A percentile compares a stretch with the other conserved stretches of the same genome.
phyloP scores from a whole-genome alignment of 139 green algal genomes.

The Ettlia oleoabundans region DNA sequence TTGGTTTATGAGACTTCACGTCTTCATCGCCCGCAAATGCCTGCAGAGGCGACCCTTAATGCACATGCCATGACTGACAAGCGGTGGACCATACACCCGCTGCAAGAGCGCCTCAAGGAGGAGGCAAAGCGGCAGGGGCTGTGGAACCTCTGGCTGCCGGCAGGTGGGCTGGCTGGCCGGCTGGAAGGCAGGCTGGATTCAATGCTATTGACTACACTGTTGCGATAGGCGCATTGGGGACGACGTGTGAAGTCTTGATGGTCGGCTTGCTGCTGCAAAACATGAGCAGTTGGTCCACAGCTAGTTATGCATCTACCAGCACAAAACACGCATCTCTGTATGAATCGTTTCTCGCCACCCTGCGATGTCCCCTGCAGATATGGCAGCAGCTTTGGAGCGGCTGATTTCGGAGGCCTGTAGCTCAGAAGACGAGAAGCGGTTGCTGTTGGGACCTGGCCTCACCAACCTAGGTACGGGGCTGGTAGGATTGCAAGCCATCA shows the following conservation, averaged over 20 bases:
- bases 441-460: slow-evolving; percentile 81
- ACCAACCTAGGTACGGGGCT: slow-evolving; percentile 69
- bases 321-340: no score
- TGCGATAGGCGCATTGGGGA: no score
- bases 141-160: slow-evolving; percentile 98
- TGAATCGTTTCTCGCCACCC: no score
- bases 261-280: no score
- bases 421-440: not conserved
- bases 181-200: no score
- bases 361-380: no score
- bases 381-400: slow-evolving; percentile 42
- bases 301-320: no score
- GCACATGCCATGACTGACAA: slow-evolving; percentile 55
- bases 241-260: no score
- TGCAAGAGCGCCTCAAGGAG: slow-evolving; percentile 87
- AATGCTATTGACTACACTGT: no score
- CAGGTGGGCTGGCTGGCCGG: no score
- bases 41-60: slow-evolving; percentile 50
- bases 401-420: slow-evolving; percentile 17
- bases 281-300: no score
- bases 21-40: not conserved
- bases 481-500: no score
- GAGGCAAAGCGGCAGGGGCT: slow-evolving; percentile 76
- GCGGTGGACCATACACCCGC: slow-evolving; percentile 81
- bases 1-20: not conserved